These are phyloP conservation scores for Drechmeria coniospora DNA, from an alignment of 2,329 filamentous ascomycete genomes.

Conservation along the genomic window DNA sequence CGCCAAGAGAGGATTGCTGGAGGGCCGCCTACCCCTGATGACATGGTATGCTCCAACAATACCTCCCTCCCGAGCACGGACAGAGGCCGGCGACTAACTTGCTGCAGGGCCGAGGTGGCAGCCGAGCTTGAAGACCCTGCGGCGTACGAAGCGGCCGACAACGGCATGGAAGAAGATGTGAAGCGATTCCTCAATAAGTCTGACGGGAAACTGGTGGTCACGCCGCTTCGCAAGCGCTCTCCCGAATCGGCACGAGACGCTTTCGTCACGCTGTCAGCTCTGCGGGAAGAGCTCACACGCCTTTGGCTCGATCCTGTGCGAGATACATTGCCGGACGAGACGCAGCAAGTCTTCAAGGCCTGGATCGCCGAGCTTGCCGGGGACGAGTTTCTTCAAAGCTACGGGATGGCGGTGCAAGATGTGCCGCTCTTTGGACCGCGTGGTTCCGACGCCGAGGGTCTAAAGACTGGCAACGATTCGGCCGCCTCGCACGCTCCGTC, in stretches of 20 bases:
- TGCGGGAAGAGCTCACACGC: slow-evolving; percentile 13
- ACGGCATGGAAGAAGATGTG: slow-evolving; percentile 14
- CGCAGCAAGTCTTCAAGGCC: slow-evolving; percentile 9
- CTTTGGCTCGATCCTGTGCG: slow-evolving; percentile 17
- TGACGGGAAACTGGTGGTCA: slow-evolving; percentile 14
- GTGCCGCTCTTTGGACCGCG: slow-evolving; percentile 12
- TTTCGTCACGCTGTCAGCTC: slow-evolving; percentile 11
- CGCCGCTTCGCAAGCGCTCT: slow-evolving; percentile 13
- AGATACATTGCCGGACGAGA: slow-evolving; percentile 9
- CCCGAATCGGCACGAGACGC: slow-evolving; percentile 10
- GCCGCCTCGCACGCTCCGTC: background rate
- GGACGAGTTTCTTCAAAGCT: slow-evolving; percentile 18
- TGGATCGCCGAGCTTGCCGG: slow-evolving; percentile 18
- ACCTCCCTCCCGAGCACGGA: background rate
- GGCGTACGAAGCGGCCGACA: slow-evolving; percentile 4
- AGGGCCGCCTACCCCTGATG: slow-evolving; percentile 13
- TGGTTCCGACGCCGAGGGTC: slow-evolving; percentile 3
- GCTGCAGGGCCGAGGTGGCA: slow-evolving; percentile 3
- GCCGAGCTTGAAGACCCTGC: slow-evolving; percentile 1
- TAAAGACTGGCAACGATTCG: slow-evolving; percentile 1
- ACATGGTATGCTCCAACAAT: slow-evolving; percentile 15
- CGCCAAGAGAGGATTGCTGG: slow-evolving; percentile 11
- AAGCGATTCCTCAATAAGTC: slow-evolving; percentile 12
- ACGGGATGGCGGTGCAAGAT: slow-evolving; percentile 20
- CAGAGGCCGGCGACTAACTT: background rate